Evolutionary conservation across 2,329 filamentous ascomycete species (phyloP), one percentile per base, ranked within the genome.

Genomic region (Ophiobolus disseminans): DNA sequence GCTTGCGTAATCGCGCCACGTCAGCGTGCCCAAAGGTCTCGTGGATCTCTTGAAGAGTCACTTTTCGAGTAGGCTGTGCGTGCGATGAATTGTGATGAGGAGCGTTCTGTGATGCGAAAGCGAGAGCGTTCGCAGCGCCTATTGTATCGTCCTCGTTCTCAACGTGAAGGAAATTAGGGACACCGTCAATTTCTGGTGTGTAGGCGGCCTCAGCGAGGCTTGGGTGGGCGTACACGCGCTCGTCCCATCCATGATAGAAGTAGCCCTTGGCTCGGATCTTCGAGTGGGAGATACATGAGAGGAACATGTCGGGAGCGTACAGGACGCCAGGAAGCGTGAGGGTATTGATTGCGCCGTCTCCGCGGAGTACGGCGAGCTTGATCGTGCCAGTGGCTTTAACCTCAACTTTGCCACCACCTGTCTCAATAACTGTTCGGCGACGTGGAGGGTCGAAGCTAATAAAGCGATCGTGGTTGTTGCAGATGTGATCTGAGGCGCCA

Each of bases 181-280:
- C 30, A 7, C 30, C 30, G n/a, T 32, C 30, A 32, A 32, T 32
- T 14, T 32, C n/a, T 6, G 30, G 30, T 32, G 30, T 32, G 17
- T 32, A 32, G 30, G 30, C 30, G 17, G n/a, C 30, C 17, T 32
- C 30, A 14, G 30, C 30, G 30, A 32, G 30, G 30, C 30, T 32
- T 14, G 30, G 30, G 34, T 17, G 34, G 17, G 34, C 34, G 34
- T 36, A 36, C n/a, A 36, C 34, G 34, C 34, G 34, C 34, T 36
- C 34, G 34, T 36, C 34, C 34, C 34, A 36, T 36, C 34, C 34
- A 36, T 36, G 34, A 36, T 36, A 36, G 34, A 16, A 36, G 34
- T 36, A 36, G 34, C 34, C 34, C 34, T 36, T 36, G 34, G 34
- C 34, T 36, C 34, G 34, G 34, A 36, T 36, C 34, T 36, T 36